phyloP scores from a whole-genome alignment of 225 moss, liverwort and hornwort species.

The Bryum argenteum region DNA sequence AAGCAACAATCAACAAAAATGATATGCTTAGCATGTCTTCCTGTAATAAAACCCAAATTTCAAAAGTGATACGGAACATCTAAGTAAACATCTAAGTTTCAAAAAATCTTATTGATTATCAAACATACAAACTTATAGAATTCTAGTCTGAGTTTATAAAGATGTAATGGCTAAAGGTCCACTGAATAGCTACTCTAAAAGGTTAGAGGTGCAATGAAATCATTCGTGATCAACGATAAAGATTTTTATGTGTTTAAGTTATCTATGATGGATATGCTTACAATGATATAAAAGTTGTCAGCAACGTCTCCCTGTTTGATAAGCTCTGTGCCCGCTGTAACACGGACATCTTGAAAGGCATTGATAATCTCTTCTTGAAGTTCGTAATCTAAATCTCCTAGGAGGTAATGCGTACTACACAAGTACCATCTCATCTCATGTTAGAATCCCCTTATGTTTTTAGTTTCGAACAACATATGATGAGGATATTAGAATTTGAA shows the following conservation, averaged over 20 bases:
- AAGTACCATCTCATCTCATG: not conserved
- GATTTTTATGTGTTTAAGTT: not conserved
- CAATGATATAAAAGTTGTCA: conserved; percentile 93
- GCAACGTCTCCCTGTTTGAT: conserved; percentile 89
- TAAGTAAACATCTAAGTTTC: not conserved
- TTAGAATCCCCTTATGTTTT: conserved; percentile 1
- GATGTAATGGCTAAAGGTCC: not conserved
- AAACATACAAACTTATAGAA: not conserved
- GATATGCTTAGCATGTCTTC: not conserved
- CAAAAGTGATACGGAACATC: not conserved
- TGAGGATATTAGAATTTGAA: conserved; percentile 3
- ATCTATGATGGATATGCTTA: conserved; percentile 50
- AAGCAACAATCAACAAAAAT: not conserved
- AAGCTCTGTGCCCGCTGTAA: conserved; percentile 66
- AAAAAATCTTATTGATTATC: not conserved
- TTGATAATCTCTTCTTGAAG: conserved; percentile 89
- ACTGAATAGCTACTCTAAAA: not conserved
- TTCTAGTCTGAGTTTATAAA: not conserved
- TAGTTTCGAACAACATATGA: not conserved
- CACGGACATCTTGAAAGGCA: conserved; percentile 85
- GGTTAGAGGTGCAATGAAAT: not conserved
- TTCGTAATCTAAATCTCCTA: conserved; percentile 78
- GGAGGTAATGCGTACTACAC: conserved; percentile 74
- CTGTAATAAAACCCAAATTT: not conserved
- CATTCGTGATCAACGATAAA: not conserved